Conservation (phyloP, 2,329 filamentous ascomycete genomes). For the Aspergillus glaucus region DNA sequence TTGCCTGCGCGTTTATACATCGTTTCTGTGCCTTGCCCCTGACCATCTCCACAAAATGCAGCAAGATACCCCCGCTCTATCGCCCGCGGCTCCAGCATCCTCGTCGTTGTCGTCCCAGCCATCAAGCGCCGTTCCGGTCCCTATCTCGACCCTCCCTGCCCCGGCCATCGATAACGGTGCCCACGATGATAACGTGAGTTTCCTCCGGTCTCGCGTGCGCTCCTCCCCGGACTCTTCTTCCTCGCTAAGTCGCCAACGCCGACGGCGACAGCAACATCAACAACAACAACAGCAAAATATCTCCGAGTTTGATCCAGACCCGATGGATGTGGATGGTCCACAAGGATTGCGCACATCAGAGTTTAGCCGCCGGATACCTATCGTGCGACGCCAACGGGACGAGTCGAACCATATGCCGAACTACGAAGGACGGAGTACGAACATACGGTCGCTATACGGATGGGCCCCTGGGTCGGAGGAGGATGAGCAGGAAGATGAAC, state of each 20-base stretch:
- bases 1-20: constrained; percentile 3
- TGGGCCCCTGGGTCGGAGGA: constrained; percentile 50
- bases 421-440: constrained; percentile 51
- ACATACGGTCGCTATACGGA: constrained; percentile 52
- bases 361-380: constrained; percentile 39
- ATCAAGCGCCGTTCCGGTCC: constrained; percentile 42
- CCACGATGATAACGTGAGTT: constrained; percentile 46
- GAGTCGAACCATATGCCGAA: constrained; percentile 41
- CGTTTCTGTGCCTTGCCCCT: constrained; percentile 9
- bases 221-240: constrained; percentile 21
- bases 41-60: constrained; percentile 2
- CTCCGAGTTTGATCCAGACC: constrained; percentile 24
- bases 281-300: constrained; percentile 14
- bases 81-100: constrained; percentile 22
- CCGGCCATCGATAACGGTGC: constrained; percentile 42
- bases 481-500: constrained; percentile 24
- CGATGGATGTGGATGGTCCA: constrained; percentile 32
- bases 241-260: constrained; percentile 26
- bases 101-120: constrained; percentile 38
- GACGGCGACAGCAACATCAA: constrained; percentile 28
- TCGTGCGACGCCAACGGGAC: constrained; percentile 34
- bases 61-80: constrained; percentile 21
- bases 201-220: constrained; percentile 39
- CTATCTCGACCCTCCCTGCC: constrained; percentile 46
- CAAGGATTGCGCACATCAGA: constrained; percentile 24